Conservation (phyloP, 1,284 basidiomycete species). For the Chalciporus sp. region DNA sequence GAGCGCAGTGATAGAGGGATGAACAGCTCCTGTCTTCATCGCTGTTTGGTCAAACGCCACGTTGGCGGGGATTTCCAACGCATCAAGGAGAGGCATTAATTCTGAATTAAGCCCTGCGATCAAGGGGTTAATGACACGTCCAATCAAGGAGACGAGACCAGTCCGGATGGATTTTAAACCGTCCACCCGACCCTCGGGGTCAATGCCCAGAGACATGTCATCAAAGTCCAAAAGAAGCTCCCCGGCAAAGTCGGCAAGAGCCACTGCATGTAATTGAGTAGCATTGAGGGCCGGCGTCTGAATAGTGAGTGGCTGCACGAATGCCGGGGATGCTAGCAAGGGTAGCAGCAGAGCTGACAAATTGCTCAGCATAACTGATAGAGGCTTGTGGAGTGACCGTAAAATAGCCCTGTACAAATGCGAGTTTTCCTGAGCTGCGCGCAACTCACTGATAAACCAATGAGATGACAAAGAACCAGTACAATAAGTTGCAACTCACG, state of each 20-base stretch:
- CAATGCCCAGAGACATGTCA: slow-evolving; percentile 58
- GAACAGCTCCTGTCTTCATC: slow-evolving; percentile 43
- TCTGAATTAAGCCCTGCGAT: slow-evolving; percentile 62
- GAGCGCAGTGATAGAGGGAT: slow-evolving; percentile 61
- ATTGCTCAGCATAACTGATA: slow-evolving; percentile 72
- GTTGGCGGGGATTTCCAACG: slow-evolving; percentile 51
- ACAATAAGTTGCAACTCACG: slow-evolving; percentile 47
- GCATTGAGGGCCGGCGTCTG: slow-evolving; percentile 58
- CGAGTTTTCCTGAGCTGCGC: slow-evolving; percentile 58
- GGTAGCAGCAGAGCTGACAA: slow-evolving; percentile 67
- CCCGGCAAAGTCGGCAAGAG: slow-evolving; percentile 65
- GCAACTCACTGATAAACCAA: slow-evolving; percentile 58
- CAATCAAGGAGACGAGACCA: slow-evolving; percentile 65
- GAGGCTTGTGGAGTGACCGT: slow-evolving; percentile 70
- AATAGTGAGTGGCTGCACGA: slow-evolving; percentile 53
- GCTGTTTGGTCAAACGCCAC: slow-evolving; percentile 37
- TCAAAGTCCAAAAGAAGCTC: slow-evolving; percentile 74
- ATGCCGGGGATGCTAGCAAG: slow-evolving; percentile 63
- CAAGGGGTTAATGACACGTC: slow-evolving; percentile 65
- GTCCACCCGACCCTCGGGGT: slow-evolving; percentile 63
- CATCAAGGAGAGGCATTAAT: slow-evolving; percentile 59
- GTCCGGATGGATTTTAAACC: slow-evolving; percentile 66
- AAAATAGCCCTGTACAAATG: slow-evolving; percentile 71
- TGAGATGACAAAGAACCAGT: slow-evolving; percentile 11
- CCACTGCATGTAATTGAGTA: slow-evolving; percentile 71